Conservation (phyloP, 192 early-diverging fungal species). For the Coemansia sp. region DNA sequence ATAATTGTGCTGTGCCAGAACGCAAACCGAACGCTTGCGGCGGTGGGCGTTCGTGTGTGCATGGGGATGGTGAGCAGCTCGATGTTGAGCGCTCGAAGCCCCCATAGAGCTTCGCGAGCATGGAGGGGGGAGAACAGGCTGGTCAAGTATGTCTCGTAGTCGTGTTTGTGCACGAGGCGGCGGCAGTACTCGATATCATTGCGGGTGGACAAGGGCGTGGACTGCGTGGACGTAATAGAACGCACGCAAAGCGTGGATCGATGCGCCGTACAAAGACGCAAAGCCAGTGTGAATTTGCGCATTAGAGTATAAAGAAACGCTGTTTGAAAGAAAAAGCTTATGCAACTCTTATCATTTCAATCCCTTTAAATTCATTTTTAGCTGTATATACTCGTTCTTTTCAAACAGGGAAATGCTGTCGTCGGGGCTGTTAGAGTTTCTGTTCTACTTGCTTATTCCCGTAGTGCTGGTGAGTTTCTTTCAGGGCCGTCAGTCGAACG, state of each 20-base stretch:
- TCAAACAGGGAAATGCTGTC: slow-evolving; percentile 20
- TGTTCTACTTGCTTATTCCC: slow-evolving; percentile 40
- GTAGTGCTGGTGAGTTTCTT: slow-evolving; percentile 35
- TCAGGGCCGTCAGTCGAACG: slow-evolving; percentile 25
- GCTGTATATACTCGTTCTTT: not conserved
- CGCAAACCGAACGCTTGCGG: slow-evolving; percentile 79
- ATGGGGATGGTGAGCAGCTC: slow-evolving; percentile 82
- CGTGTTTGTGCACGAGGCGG: slow-evolving; percentile 54
- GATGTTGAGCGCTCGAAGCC: slow-evolving; percentile 84
- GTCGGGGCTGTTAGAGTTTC: slow-evolving; percentile 28
- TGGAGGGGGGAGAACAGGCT: slow-evolving; percentile 73
- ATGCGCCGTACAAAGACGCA: slow-evolving; percentile 3
- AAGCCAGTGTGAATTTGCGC: not conserved
- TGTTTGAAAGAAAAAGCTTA: not conserved
- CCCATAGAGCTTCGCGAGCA: slow-evolving; percentile 69
- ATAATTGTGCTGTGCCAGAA: slow-evolving; percentile 90
- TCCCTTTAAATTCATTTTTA: not conserved
- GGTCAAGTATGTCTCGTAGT: slow-evolving; percentile 78
- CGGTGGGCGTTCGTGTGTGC: slow-evolving; percentile 61
- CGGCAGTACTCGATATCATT: slow-evolving; percentile 50
- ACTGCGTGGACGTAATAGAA: not conserved
- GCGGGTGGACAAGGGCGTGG: slow-evolving; percentile 9
- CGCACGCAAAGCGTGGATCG: not conserved
- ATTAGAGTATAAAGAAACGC: not conserved
- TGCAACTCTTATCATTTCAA: not conserved